These are phyloP conservation scores for Balansia obtecta DNA, from an alignment of 2,329 filamentous ascomycete species.

Conservation along the genomic window DNA sequence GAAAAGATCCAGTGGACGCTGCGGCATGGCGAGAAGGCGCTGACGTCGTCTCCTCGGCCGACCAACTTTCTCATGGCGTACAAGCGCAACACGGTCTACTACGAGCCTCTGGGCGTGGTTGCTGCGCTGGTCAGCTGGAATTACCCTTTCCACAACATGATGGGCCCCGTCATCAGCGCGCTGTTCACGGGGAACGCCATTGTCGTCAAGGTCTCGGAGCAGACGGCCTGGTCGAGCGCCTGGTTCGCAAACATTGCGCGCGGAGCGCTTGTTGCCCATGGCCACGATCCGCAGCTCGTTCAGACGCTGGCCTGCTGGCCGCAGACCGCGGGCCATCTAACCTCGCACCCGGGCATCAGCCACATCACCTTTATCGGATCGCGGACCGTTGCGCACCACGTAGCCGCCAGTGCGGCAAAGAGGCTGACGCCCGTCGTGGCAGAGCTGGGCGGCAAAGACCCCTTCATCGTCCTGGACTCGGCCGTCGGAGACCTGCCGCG, in stretches of 20 bases:
- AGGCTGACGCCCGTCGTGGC: conserved; percentile 78
- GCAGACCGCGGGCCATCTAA: conserved; percentile 65
- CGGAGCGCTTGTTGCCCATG: conserved; percentile 68
- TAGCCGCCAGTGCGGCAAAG: conserved; percentile 76
- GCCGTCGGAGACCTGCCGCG: conserved; percentile 51
- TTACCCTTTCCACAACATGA: conserved; percentile 89
- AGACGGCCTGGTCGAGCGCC: conserved; percentile 80
- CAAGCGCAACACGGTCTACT: conserved; percentile 81
- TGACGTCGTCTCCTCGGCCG: conserved; percentile 59
- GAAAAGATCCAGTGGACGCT: conserved; percentile 96
- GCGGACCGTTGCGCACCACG: conserved; percentile 71
- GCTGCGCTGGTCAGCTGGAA: conserved; percentile 95
- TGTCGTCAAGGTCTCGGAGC: conserved; percentile 87
- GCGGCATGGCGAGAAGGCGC: conserved; percentile 71
- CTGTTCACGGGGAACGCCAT: conserved; percentile 88
- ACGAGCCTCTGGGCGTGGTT: conserved; percentile 88
- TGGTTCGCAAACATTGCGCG: conserved; percentile 75
- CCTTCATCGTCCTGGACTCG: conserved; percentile 79
- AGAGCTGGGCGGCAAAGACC: conserved; percentile 91
- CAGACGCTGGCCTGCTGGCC: conserved; percentile 86
- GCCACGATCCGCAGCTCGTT: conserved; percentile 68
- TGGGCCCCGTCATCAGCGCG: conserved; percentile 80
- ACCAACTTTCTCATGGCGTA: conserved; percentile 92
- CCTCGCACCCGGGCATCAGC: conserved; percentile 69
- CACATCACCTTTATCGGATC: conserved; percentile 97